Percentiles rank a stretch among this genome's conserved stretches.
phyloP scores from a whole-genome alignment of 139 green algal genomes.

The Gonium pectorale region DNA sequence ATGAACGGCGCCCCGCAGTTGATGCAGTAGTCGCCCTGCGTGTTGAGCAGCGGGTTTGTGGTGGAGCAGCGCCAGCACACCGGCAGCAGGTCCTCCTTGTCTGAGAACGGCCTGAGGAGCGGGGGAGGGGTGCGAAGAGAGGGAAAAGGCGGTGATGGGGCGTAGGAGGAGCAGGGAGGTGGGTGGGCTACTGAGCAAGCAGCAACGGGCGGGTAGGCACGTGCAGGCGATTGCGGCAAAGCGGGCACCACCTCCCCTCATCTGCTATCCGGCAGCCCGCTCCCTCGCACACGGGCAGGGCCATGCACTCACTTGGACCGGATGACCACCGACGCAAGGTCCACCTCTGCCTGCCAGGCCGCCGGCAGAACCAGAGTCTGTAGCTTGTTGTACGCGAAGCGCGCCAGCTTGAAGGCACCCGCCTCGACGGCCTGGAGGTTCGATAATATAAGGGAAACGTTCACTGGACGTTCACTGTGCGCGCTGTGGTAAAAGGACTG shows the following conservation, averaged over 20 bases:
- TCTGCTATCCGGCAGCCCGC: too few species aligned
- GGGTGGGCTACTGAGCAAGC: background rate
- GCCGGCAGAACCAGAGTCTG: conserved; percentile 74
- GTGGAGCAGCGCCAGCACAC: conserved; percentile 84
- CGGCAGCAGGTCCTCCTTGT: conserved; percentile 80
- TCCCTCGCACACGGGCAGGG: too few species aligned
- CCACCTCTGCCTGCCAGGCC: conserved; percentile 65
- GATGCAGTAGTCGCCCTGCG: conserved; percentile 80
- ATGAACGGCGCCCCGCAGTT: conserved; percentile 78
- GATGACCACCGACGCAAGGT: conserved; percentile 68
- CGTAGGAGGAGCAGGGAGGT: background rate
- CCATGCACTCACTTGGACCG: conserved; percentile 46
- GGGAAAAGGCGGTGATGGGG: conserved; percentile 9
- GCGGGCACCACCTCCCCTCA: too few species aligned
- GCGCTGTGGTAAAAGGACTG: too few species aligned
- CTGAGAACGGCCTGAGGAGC: conserved; percentile 64
- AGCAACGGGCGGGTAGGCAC: too few species aligned
- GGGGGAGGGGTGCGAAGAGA: background rate
- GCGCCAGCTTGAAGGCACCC: conserved; percentile 84
- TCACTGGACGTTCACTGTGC: too few species aligned
- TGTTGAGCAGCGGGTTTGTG: conserved; percentile 75
- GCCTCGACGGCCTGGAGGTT: conserved; percentile 53
- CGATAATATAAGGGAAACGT: too few species aligned
- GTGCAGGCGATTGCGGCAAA: too few species aligned
- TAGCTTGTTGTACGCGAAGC: conserved; percentile 83